Evolutionary conservation across 2,329 filamentous ascomycete species (phyloP).

Genomic region (Diaporthe amygdali): DNA sequence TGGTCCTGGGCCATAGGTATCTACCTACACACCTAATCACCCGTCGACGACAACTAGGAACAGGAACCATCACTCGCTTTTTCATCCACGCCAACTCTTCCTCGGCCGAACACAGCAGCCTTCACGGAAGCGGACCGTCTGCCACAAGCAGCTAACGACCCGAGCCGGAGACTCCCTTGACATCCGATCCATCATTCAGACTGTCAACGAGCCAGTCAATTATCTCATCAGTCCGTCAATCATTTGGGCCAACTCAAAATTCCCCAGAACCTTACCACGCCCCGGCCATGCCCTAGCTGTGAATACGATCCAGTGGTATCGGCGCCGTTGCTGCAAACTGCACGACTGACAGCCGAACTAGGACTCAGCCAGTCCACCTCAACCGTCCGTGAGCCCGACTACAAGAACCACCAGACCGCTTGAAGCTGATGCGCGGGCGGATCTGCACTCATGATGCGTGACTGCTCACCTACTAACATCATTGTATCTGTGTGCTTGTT

Average conservation of each 20-base stretch:
- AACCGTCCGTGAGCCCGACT: neutral
- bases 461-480: neutral
- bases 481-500: neutral
- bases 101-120: neutral
- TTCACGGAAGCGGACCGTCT: neutral
- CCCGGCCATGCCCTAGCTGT: neutral
- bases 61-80: neutral
- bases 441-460: neutral
- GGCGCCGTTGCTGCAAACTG: neutral
- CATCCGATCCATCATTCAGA: neutral
- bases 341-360: conserved; percentile 8
- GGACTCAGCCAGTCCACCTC: neutral
- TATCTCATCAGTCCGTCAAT: neutral
- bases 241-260: neutral
- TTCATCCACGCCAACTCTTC: neutral
- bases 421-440: neutral
- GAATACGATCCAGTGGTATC: neutral
- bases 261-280: neutral
- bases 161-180: neutral
- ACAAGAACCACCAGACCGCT: neutral
- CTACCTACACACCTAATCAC: neutral
- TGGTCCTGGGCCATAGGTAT: neutral
- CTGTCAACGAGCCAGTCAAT: neutral
- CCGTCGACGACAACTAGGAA: neutral
- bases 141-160: neutral